Evolutionary conservation across 306 rosid species (phyloP).

Genomic region (Potentilla sterilis): DNA sequence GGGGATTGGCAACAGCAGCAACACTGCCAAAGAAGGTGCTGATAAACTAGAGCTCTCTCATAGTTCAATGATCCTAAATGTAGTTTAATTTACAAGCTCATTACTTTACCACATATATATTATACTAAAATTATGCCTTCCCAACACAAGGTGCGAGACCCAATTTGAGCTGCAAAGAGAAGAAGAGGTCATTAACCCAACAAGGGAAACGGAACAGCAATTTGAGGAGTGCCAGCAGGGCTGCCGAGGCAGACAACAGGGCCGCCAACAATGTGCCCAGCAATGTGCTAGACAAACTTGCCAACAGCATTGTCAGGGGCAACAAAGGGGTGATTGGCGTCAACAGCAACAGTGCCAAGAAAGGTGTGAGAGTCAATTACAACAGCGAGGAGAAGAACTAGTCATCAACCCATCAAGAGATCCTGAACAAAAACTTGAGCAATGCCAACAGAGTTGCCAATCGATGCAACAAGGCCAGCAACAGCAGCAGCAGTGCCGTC

Average conservation of each 20-base stretch:
- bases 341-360: background rate
- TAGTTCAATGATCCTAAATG: background rate
- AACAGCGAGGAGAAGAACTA: background rate
- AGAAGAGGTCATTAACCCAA: background rate
- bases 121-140: background rate
- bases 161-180: background rate
- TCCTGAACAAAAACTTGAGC: no score
- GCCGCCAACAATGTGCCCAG: background rate
- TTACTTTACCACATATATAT: background rate
- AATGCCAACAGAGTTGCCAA: no score
- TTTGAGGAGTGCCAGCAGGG: background rate
- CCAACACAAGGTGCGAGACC: background rate
- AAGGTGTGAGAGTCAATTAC: background rate
- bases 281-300: background rate
- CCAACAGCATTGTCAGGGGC: conserved; percentile 1
- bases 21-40: conserved; percentile 1
- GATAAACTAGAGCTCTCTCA: background rate
- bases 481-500: background rate
- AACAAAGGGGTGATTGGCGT: background rate
- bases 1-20: background rate
- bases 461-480: background rate
- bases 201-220: background rate
- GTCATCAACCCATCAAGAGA: no score
- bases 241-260: background rate
- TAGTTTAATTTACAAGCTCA: background rate